Evolutionary conservation across 768 basidiomycete genomes (phyloP).

Genomic region (Rhizopogon vesiculosus): DNA sequence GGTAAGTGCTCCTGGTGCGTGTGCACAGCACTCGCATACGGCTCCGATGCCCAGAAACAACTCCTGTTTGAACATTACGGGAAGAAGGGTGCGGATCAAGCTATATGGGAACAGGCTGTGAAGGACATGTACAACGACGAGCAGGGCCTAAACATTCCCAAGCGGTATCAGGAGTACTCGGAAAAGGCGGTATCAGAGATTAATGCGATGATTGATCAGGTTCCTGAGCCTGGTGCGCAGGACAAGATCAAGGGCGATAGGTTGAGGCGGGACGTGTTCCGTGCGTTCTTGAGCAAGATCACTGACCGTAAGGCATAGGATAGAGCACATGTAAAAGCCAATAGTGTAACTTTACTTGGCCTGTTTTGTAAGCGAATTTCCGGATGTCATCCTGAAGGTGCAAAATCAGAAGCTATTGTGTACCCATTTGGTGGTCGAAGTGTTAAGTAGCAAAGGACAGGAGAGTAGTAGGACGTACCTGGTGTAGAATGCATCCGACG

Average conservation of each 20-base stretch:
- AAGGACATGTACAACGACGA: slow-evolving; percentile 67
- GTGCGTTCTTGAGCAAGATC: slow-evolving; percentile 86
- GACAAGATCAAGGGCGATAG: slow-evolving; percentile 37
- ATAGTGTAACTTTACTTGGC: background rate
- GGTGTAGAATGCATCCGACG: too few relatives aligned
- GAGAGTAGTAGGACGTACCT: too few relatives aligned
- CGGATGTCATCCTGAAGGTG: background rate
- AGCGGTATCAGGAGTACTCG: slow-evolving; percentile 76
- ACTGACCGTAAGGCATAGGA: slow-evolving; percentile 32
- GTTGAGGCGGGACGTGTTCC: slow-evolving; percentile 69
- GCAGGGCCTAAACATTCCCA: slow-evolving; percentile 42
- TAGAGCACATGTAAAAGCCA: background rate
- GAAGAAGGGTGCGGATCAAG: slow-evolving; percentile 36
- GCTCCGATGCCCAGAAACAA: slow-evolving; percentile 49
- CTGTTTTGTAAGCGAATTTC: background rate
- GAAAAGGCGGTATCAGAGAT: slow-evolving; percentile 31
- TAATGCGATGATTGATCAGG: slow-evolving; percentile 61
- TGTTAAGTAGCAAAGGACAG: too few relatives aligned
- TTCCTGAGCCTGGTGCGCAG: slow-evolving; percentile 53
- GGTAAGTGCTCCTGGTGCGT: slow-evolving; percentile 99
- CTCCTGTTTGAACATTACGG: slow-evolving; percentile 69
- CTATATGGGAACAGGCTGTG: slow-evolving; percentile 49
- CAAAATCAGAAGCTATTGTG: too few relatives aligned
- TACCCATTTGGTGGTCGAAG: too few relatives aligned
- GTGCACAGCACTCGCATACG: slow-evolving; percentile 73